Percentiles rank a stretch among this genome's conserved stretches.
These are phyloP conservation scores for Sonneratia caseolaris DNA, from an alignment of 345 rosid genomes.

Conservation along the genomic window DNA sequence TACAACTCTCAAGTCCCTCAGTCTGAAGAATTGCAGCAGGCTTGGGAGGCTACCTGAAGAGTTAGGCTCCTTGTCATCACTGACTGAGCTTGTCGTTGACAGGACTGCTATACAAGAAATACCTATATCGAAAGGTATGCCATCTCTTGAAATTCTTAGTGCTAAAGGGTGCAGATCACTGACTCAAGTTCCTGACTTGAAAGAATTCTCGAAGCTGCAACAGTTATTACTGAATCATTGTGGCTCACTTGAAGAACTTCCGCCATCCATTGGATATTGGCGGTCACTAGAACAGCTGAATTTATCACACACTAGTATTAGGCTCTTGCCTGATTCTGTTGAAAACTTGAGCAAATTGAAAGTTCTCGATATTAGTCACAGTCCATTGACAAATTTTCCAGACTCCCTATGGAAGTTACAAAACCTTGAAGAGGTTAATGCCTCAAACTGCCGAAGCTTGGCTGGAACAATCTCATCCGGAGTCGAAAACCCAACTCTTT, in stretches of 20 bases:
- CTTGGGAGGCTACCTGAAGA: not conserved
- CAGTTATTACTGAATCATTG: not conserved
- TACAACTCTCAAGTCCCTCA: not conserved
- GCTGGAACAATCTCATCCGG: not conserved
- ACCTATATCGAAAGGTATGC: not conserved
- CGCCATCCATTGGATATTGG: not conserved
- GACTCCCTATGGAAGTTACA: not conserved
- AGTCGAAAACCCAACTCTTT: too few relatives aligned
- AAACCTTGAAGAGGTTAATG: not conserved
- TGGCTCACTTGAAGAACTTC: not conserved
- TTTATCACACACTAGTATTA: not conserved
- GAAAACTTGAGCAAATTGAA: not conserved
- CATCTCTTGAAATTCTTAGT: not conserved
- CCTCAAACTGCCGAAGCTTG: not conserved
- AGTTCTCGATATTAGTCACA: conserved; percentile 5
- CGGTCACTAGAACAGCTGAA: not conserved
- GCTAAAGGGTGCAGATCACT: not conserved
- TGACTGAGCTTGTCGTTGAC: conserved; percentile 3
- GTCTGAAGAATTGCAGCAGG: not conserved
- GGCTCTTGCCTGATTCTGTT: not conserved
- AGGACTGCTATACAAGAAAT: not conserved
- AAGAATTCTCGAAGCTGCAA: not conserved
- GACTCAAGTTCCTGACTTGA: not conserved
- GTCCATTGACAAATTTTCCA: not conserved
- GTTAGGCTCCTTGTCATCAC: not conserved